Conservation (phyloP, 192 early-diverging fungal species). For the Coemansia brasiliensis region DNA sequence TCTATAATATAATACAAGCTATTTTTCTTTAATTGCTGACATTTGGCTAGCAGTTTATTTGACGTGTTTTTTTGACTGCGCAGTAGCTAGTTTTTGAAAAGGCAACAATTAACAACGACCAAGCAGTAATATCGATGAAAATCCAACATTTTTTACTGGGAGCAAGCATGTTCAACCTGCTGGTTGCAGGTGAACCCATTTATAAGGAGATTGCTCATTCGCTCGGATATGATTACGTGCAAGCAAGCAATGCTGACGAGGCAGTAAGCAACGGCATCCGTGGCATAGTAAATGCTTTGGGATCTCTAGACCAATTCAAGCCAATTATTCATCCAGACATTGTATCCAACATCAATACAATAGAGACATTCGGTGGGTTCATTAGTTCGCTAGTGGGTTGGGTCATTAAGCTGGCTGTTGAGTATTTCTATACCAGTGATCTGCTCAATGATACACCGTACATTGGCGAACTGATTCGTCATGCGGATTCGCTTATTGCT, state of each 20-base stretch:
- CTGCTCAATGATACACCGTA: constrained; percentile 45
- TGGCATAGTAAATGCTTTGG: constrained; percentile 16
- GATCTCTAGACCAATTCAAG: constrained; percentile 33
- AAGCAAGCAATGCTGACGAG: constrained; percentile 23
- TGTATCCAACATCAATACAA: constrained; percentile 19
- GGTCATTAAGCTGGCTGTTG: constrained; percentile 19
- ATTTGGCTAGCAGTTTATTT: background rate
- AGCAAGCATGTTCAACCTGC: background rate
- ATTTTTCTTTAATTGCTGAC: background rate
- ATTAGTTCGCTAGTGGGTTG: constrained; percentile 28
- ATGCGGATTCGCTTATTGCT: constrained; percentile 20
- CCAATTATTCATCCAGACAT: constrained; percentile 31
- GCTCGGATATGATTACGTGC: constrained; percentile 24
- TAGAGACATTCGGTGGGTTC: constrained; percentile 29
- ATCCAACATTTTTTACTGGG: background rate
- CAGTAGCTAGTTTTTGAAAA: constrained; percentile 3
- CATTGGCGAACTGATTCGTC: constrained; percentile 45
- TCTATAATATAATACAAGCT: background rate
- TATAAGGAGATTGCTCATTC: constrained; percentile 43
- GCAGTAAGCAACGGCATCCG: constrained; percentile 22
- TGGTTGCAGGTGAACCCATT: constrained; percentile 13
- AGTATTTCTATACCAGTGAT: constrained; percentile 26
- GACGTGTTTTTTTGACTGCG: background rate
- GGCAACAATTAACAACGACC: background rate
- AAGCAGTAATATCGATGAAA: constrained; percentile 13